A percentile compares a stretch with the other conserved stretches of the same genome.
Conservation (phyloP, 768 basidiomycete species). For the Leccinum fibrillosum region DNA sequence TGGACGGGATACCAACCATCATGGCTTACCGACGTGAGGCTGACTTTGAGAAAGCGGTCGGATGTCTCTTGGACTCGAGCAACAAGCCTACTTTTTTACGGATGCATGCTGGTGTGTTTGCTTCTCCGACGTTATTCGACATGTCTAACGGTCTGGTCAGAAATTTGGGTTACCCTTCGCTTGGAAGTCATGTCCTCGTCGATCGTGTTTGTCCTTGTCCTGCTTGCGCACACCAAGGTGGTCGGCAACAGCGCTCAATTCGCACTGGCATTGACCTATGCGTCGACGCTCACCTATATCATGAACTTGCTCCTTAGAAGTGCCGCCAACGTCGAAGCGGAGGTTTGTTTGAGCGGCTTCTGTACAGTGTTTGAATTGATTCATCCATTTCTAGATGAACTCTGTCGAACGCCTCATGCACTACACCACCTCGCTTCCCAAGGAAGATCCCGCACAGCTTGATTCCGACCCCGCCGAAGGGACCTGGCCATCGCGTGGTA, state of each 20-base stretch:
- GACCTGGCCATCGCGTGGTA: slow-evolving; percentile 42
- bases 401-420: slow-evolving; percentile 28
- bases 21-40: slow-evolving; percentile 41
- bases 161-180: slow-evolving; percentile 32
- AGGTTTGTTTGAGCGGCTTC: slow-evolving; percentile 9
- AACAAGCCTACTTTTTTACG: slow-evolving; percentile 30
- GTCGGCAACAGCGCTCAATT: slow-evolving; percentile 25
- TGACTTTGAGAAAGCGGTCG: slow-evolving; percentile 25
- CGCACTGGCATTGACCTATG: slow-evolving; percentile 28
- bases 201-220: slow-evolving; percentile 22
- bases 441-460: slow-evolving; percentile 20
- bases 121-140: background rate
- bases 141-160: slow-evolving; percentile 8
- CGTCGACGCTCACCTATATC: slow-evolving; percentile 24
- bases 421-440: slow-evolving; percentile 22
- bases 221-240: slow-evolving; percentile 26
- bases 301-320: slow-evolving; percentile 29
- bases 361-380: background rate
- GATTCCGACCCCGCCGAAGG: slow-evolving; percentile 21
- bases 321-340: slow-evolving; percentile 26
- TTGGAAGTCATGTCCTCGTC: slow-evolving; percentile 29
- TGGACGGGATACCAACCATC: slow-evolving; percentile 45
- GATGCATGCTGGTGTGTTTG: slow-evolving; percentile 21
- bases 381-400: slow-evolving; percentile 19
- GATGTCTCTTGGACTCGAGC: slow-evolving; percentile 21